A percentile compares a stretch with the other conserved stretches of the same genome.
phyloP scores from a whole-genome alignment of 257 asterid genomes.

The Rubia yunnanensis region DNA sequence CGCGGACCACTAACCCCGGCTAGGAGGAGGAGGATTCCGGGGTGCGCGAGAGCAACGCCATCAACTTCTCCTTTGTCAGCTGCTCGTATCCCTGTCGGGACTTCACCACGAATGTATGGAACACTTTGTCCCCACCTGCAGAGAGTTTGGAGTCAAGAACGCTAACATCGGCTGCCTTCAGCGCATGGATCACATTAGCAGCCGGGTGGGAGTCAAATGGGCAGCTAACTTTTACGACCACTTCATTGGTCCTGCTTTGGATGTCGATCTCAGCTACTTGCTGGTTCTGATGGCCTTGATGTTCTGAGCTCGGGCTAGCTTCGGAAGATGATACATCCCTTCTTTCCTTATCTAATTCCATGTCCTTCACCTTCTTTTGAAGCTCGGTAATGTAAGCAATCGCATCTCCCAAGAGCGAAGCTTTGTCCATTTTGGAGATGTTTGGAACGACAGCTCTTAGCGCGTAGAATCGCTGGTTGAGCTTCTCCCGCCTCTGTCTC shows the following conservation, averaged over 20 bases:
- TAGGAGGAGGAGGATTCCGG: conserved; percentile 28
- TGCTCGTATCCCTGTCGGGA: conserved; percentile 47
- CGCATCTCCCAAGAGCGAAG: conserved; percentile 87
- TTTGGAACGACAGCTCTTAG: conserved; percentile 80
- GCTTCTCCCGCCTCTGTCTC: conserved; percentile 80
- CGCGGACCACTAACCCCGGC: conserved; percentile 2
- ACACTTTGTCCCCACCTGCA: conserved; percentile 44
- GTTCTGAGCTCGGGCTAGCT: conserved; percentile 23
- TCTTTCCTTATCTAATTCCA: conserved; percentile 55
- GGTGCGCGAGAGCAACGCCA: conserved; percentile 37
- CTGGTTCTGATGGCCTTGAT: conserved; percentile 7
- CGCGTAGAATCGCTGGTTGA: conserved; percentile 81
- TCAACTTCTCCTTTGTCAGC: conserved; percentile 67
- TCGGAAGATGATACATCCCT: conserved; percentile 33
- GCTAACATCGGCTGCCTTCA: conserved; percentile 43
- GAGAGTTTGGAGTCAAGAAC: conserved; percentile 53
- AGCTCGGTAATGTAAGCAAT: conserved; percentile 85
- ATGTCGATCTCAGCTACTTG: conserved; percentile 30
- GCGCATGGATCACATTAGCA: conserved; percentile 50
- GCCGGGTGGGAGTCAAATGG: conserved; percentile 63
- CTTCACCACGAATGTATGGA: conserved; percentile 71
- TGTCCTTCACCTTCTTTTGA: conserved; percentile 63
- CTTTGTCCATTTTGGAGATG: conserved; percentile 94
- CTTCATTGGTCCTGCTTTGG: conserved; percentile 31
- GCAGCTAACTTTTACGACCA: conserved; percentile 53